These are phyloP conservation scores for Calonectria multiphialidica DNA, from an alignment of 2,329 filamentous ascomycete genomes.

Conservation along the genomic window DNA sequence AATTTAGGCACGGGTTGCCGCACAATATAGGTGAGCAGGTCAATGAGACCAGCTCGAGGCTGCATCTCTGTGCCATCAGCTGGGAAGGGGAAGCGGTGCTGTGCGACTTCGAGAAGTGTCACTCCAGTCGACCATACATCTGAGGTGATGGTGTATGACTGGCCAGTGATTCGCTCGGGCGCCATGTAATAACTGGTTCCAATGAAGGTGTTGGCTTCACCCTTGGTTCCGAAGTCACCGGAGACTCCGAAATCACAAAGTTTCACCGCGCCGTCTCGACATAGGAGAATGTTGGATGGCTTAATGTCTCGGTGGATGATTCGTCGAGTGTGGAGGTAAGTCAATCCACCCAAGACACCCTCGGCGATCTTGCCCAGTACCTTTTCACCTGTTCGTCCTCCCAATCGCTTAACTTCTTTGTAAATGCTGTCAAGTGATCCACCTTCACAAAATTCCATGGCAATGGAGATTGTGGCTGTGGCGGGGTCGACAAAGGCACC, in stretches of 20 bases:
- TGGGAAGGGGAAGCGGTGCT: constrained; percentile 98
- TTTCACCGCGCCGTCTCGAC: constrained; percentile 93
- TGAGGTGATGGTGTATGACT: constrained; percentile 98
- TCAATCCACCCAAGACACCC: constrained; percentile 91
- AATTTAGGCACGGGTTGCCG: constrained; percentile 94
- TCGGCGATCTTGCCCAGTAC: constrained; percentile 97
- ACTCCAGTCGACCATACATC: constrained; percentile 99
- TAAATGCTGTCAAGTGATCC: constrained; percentile 97
- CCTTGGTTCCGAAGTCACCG: constrained; percentile 98
- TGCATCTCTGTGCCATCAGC: constrained; percentile 97
- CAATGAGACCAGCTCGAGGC: constrained; percentile 91
- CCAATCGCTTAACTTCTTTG: constrained; percentile 95
- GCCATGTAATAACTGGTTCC: constrained; percentile 99
- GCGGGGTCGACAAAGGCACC: constrained; percentile 96
- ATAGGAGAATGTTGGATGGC: constrained; percentile 95
- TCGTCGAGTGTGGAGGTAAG: constrained; percentile 93
- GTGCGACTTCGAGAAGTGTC: constrained; percentile 97
- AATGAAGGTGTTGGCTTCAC: constrained; percentile 98
- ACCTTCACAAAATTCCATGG: constrained; percentile 99
- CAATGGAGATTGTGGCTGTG: constrained; percentile 97
- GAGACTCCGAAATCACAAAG: constrained; percentile 98
- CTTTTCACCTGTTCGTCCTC: constrained; percentile 95
- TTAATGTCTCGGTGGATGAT: constrained; percentile 99
- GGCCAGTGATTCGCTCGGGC: constrained; percentile 95
- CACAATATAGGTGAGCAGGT: constrained; percentile 97